Evolutionary conservation across 306 rosid genomes (phyloP), one percentile per base, ranked within the genome.

Genomic region (Medicago lupulina): DNA sequence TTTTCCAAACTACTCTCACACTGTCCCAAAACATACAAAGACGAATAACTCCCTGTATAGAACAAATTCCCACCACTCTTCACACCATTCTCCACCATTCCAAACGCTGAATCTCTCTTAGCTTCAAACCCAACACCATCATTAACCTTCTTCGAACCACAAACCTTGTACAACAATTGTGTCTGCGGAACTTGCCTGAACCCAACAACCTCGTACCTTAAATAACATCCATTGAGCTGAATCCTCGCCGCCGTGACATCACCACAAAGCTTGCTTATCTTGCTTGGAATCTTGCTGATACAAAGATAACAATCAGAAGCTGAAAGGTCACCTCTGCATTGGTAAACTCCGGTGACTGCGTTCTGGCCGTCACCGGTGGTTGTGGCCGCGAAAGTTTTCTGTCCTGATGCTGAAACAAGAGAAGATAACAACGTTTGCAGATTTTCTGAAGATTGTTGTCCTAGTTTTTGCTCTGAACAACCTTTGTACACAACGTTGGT

Each of bases 311-410:
- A 95, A 15, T 92, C 81, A 11, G 83, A 67, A 71, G 58, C 57
- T 4, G 86, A 11, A 71, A 95, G 97, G 83, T 95, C 98, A 0
- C 97, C 98, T 50, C 98, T 82, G 87, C 98, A 95, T 88, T 95
- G 97, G 83, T 83, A 95, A n/a, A 71, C 57, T 3, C 92, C 97
- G 13, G 58, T 61, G 51, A 95, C 59, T 13, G 83, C 74, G 70
- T 25, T 81, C 51, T 58, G 82, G 61, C 83, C 87, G 11, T 78
- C 85, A 16, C 96, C 96, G 18, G 85, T 66, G 64, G 89, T 83
- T 8, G 87, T 73, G 51, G 89, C 31, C 86, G 78, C 83, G 92
- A 85, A 95, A 16, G 72, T 21, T 72, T 90, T 90, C 8, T 92
- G 89, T 0, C 72, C 67, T 1, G 97, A 84, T 38, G 80, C 88